Base-by-base conservation (phyloP, 306 rosid genomes). In the Acacia melanoxylon region DNA sequence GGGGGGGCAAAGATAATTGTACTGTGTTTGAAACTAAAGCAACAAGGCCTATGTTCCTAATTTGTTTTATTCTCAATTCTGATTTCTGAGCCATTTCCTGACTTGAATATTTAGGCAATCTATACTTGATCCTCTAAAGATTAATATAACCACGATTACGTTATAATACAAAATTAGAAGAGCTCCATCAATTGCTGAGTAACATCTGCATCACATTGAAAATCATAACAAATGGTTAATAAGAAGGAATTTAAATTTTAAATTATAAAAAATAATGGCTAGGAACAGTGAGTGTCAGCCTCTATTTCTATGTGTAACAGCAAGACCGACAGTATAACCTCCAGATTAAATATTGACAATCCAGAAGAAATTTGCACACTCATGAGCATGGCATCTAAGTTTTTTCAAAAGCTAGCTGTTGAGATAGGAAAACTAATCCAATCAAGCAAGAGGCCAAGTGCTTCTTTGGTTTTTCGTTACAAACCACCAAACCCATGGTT, bases 161-260 rank as follows among this genome's bases (percentile, higher is more conserved):
- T 48, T 14, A 71, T 49, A 54, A 71, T 49, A 63, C 79, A 49
- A 37, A 37, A 67, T 62, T 19, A 93, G 86, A 93, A 91, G 48
- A 96, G 99, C 92, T 96, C 99, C 97, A 91, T 90, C 84, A 96
- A 86, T 73, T 96, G 99, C 91, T 86, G 94, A 11, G 97, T 82
- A 35, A 96, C 97, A 85, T 91, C 99, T 96, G 98, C 97, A 91
- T 80, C 83, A 78, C 78, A 24, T 69, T 6, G 61, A 72, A 54
- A 82, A 75, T 62, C 51, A 48, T 45, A 52, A 58, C 73, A 17
- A 83, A 52, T 44, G 33, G 49, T 75, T 20, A 81, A 27, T 3
- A 76, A 20, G 68, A 54, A 20, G 56, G 68, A 58, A 52, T 42
- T 25, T 48, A 73, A 74, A 66, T 48, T 33, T 76, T 56, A n/a